A percentile compares a stretch with the other conserved stretches of the same genome.
Evolutionary conservation across 108 stramenopile species (phyloP).

Genomic region (Stephanodiscus triporus): DNA sequence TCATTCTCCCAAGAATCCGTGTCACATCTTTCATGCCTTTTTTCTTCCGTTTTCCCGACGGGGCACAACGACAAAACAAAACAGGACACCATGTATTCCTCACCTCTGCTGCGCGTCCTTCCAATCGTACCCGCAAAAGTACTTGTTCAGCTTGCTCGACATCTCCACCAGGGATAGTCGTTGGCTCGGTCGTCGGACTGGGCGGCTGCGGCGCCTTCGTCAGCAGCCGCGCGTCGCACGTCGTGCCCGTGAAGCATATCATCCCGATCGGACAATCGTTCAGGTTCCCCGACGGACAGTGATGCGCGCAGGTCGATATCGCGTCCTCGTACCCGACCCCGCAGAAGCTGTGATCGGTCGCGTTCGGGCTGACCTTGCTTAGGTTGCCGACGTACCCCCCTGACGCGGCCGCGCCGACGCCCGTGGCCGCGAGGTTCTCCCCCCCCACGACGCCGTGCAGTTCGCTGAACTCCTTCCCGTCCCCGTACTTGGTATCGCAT

Average conservation of each 20-base stretch:
- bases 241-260: constrained; percentile 47
- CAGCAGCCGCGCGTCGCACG: constrained; percentile 50
- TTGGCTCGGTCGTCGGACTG: constrained; percentile 33
- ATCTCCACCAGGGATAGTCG: constrained; percentile 46
- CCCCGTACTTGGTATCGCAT: constrained; percentile 36
- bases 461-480: constrained; percentile 43
- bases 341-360: constrained; percentile 53
- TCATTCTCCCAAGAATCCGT: too few relatives aligned
- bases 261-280: constrained; percentile 52
- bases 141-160: constrained; percentile 44
- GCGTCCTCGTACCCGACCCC: constrained; percentile 48
- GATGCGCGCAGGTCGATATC: constrained; percentile 19
- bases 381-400: constrained; percentile 52
- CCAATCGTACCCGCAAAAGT: constrained; percentile 52
- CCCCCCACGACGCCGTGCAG: constrained; percentile 32
- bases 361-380: constrained; percentile 32
- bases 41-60: too few relatives aligned
- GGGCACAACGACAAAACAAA: too few relatives aligned
- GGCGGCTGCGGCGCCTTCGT: constrained; percentile 37
- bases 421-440: constrained; percentile 33
- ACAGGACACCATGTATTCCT: too few relatives aligned
- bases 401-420: constrained; percentile 30
- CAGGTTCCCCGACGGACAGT: constrained; percentile 49
- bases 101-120: constrained; percentile 44
- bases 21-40: too few relatives aligned